A percentile compares a stretch with the other conserved stretches of the same genome.
These are phyloP conservation scores for Pezicula rhizophila DNA, from an alignment of 2,329 filamentous ascomycete genomes.

Conservation along the genomic window DNA sequence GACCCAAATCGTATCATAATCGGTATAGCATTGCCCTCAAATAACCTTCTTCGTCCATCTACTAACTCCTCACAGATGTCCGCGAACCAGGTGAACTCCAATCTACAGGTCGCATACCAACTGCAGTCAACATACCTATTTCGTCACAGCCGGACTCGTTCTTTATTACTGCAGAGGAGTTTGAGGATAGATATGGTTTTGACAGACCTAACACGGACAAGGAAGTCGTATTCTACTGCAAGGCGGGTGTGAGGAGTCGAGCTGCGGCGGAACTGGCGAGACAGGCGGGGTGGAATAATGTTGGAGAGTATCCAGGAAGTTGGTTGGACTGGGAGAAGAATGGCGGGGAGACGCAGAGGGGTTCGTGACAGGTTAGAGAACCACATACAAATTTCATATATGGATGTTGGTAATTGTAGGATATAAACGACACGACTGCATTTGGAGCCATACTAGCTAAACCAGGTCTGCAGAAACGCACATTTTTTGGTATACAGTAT, in stretches of 20 bases:
- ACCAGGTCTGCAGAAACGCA: neutral
- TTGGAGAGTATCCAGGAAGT: slow-evolving; percentile 68
- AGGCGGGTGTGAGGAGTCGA: slow-evolving; percentile 76
- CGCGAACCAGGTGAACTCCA: slow-evolving; percentile 66
- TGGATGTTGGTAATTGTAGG: neutral
- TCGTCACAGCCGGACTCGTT: slow-evolving; percentile 71
- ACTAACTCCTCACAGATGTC: slow-evolving; percentile 44
- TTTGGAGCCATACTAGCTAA: too few relatives aligned
- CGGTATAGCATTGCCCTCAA: slow-evolving; percentile 30
- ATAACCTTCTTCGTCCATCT: neutral
- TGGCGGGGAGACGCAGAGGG: slow-evolving; percentile 44
- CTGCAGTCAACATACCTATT: slow-evolving; percentile 77
- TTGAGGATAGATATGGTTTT: slow-evolving; percentile 77
- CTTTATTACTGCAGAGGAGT: slow-evolving; percentile 70
- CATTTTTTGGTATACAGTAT: neutral
- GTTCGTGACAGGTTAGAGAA: neutral
- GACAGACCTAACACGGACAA: slow-evolving; percentile 53
- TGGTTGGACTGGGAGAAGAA: slow-evolving; percentile 78
- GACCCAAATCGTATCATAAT: slow-evolving; percentile 37
- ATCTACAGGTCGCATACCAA: slow-evolving; percentile 67
- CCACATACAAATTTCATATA: neutral
- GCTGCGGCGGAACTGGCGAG: slow-evolving; percentile 72
- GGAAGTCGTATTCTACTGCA: slow-evolving; percentile 83
- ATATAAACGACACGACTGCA: neutral
- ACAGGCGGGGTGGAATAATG: slow-evolving; percentile 67